Conservation (phyloP, 345 rosid species). For the Punica granatum region DNA sequence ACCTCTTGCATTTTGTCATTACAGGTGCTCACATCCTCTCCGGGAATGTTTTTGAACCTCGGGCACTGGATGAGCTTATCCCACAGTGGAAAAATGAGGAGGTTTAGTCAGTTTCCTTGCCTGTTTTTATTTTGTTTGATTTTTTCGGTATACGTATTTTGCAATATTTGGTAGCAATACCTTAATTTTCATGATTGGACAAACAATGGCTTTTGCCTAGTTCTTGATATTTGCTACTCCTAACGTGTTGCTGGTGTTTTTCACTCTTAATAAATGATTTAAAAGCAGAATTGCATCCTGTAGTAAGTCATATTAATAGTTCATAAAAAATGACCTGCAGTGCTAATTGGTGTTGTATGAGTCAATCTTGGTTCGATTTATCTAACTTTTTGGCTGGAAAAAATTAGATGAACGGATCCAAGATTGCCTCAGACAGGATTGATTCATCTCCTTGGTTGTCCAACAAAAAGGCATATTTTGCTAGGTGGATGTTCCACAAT, state of each 20-base stretch:
- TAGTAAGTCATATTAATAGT: background rate
- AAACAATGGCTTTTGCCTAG: too few species aligned
- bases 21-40: slow-evolving; percentile 85
- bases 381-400: too few species aligned
- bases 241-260: background rate
- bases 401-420: too few species aligned
- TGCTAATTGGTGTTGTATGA: background rate
- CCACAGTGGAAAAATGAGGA: slow-evolving; percentile 91
- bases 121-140: background rate
- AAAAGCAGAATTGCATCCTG: background rate
- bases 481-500: too few species aligned
- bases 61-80: slow-evolving; percentile 79
- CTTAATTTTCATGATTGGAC: too few species aligned
- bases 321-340: background rate
- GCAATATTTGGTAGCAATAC: background rate
- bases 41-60: slow-evolving; percentile 86
- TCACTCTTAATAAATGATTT: background rate
- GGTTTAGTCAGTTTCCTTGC: slow-evolving; percentile 24
- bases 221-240: background rate
- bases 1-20: slow-evolving; percentile 4
- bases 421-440: too few species aligned
- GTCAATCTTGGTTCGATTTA: background rate
- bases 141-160: background rate
- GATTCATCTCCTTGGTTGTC: too few species aligned
- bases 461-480: too few species aligned